Evolutionary conservation across 1,284 basidiomycete species (phyloP), one percentile per base, ranked within the genome.

Genomic region (Austroboletus novae-zelandiae): DNA sequence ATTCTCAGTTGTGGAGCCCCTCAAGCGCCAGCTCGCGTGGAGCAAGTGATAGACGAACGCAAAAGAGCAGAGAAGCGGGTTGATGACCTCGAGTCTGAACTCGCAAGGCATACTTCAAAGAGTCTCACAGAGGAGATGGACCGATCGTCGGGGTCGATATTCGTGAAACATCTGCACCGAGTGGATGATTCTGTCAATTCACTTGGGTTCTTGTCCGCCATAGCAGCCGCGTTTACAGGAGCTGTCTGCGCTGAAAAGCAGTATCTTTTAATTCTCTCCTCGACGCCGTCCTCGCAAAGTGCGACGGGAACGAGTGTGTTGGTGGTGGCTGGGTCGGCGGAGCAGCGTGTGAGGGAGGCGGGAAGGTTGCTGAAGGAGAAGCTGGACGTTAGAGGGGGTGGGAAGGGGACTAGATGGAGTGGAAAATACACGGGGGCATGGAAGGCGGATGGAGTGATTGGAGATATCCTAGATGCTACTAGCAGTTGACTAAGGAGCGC

Each of bases 21-120:
- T 5, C 76, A 81, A 44, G 78, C 89, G 9, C 78, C 81, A n/a
- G 81, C 83, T 39, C 79, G 91, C 34, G 81, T 89, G n/a, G 71
- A 72, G 40, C 81, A 83, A 62, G 75, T 86, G 47, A 75, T 88
- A n/a, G 79, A 84, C 6, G 81, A 84, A 46, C 76, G 84, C 48
- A 84, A 77, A 62, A 80, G 76, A 44, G 74, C 78, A 1, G 78
- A 80, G 47, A 86, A 84, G 62, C 74, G 81, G 13, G 77, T 83
- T 30, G 79, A 81, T 43, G 82, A 84, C 40, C 65, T 91, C 20
- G 83, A 86, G 65, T 65, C 68, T 4, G 90, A 94, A 64, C 71
- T 94, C 3, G 84, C 85, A 1, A 74, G 66, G n/a, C 58, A 71
- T 18, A 68, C 91, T 27, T 84, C 80, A 11, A 62, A 65, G 11